Evolutionary conservation across 441 rosid genomes (phyloP).

Genomic region (Pelargonium fulgidum): DNA sequence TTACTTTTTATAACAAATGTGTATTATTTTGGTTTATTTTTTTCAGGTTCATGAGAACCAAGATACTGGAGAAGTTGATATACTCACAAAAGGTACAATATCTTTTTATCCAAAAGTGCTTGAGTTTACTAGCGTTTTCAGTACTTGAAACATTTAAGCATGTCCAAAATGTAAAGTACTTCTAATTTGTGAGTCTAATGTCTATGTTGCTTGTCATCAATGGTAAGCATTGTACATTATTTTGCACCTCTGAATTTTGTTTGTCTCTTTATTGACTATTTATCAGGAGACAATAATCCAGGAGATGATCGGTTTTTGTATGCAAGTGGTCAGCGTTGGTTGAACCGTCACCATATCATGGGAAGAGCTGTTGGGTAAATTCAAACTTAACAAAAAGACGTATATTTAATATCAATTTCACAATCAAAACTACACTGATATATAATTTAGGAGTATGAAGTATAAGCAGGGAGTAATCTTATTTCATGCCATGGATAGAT

Average conservation of each 20-base stretch:
- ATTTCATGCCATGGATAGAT: background rate
- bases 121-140: too few relatives aligned
- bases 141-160: background rate
- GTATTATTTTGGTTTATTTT: background rate
- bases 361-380: slow-evolving; percentile 91
- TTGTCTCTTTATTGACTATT: slow-evolving; percentile 12
- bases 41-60: slow-evolving; percentile 54
- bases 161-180: background rate
- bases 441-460: slow-evolving; percentile 1
- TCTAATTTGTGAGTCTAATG: background rate
- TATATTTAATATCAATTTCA: background rate
- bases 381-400: background rate
- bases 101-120: background rate
- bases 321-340: slow-evolving; percentile 86
- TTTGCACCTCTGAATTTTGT: slow-evolving; percentile 7
- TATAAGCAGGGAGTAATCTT: background rate
- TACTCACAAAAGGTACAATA: slow-evolving; percentile 61
- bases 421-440: background rate
- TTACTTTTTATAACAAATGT: background rate
- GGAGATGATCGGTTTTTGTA: slow-evolving; percentile 79
- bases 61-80: slow-evolving; percentile 41
- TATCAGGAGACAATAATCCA: slow-evolving; percentile 70
- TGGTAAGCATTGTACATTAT: background rate
- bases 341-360: slow-evolving; percentile 79
- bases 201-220: background rate